Evolutionary conservation across 164 flowering plant species (phyloP).

Genomic region (Stephania japonica): DNA sequence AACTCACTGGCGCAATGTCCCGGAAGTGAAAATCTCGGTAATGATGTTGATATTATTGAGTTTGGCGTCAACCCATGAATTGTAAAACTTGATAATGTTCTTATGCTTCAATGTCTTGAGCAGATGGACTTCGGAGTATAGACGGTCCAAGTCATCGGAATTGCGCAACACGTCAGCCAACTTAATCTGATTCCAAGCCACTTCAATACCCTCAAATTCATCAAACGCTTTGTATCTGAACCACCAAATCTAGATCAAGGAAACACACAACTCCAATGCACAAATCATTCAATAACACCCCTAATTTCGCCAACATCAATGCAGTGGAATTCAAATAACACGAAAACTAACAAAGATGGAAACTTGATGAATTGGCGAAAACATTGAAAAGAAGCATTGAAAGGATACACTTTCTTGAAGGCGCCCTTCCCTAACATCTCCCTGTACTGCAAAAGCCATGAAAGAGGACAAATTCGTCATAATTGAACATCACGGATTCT

Average conservation of each 20-base stretch:
- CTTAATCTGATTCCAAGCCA: slow-evolving; percentile 98
- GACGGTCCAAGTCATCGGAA: slow-evolving; percentile 73
- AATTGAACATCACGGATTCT: too few species aligned
- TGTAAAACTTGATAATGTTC: slow-evolving; percentile 89
- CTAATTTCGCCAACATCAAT: too few species aligned
- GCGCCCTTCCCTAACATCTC: slow-evolving; percentile 94
- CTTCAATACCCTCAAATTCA: slow-evolving; percentile 94
- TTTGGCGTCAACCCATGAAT: slow-evolving; percentile 76
- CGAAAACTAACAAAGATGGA: background rate
- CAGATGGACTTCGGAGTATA: slow-evolving; percentile 90
- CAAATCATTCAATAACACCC: background rate
- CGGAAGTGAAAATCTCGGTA: slow-evolving; percentile 96
- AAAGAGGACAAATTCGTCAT: too few species aligned
- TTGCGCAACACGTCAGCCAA: slow-evolving; percentile 65
- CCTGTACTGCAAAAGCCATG: slow-evolving; percentile 61
- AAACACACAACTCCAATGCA: background rate
- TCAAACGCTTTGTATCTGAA: slow-evolving; percentile 89
- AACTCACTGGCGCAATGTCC: slow-evolving; percentile 86
- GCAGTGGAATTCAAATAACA: background rate
- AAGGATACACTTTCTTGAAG: slow-evolving; percentile 97
- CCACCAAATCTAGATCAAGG: slow-evolving; percentile 32
- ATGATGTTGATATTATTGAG: slow-evolving; percentile 73
- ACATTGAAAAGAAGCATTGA: background rate
- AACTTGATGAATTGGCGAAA: too few species aligned
- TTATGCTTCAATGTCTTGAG: slow-evolving; percentile 95